phyloP scores from a whole-genome alignment of 306 rosid genomes.

The Quercus engelmannii region DNA sequence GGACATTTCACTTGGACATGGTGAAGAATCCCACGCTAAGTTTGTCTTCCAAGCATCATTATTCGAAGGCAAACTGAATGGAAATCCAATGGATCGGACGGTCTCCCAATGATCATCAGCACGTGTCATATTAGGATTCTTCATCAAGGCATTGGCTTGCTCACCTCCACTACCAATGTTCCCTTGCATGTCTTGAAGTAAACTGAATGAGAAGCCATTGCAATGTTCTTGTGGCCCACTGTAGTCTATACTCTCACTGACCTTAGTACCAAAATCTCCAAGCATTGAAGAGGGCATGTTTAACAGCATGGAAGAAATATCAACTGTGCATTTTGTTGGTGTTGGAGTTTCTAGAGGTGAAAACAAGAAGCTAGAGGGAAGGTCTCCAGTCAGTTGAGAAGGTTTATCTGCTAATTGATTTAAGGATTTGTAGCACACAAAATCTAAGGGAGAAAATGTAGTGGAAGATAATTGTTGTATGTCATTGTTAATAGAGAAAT shows the following conservation, averaged over 20 bases:
- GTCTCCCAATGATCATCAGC: conserved; percentile 42
- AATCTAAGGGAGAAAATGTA: conserved; percentile 33
- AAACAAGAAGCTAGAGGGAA: conserved; percentile 29
- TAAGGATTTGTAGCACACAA: conserved; percentile 43
- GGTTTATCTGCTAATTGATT: conserved; percentile 36
- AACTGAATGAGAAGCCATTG: conserved; percentile 29
- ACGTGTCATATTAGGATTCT: conserved; percentile 29
- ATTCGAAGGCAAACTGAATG: conserved; percentile 37
- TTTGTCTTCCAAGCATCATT: conserved; percentile 68
- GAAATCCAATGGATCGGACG: conserved; percentile 41
- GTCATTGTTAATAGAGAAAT: conserved; percentile 37
- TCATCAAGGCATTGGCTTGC: conserved; percentile 25
- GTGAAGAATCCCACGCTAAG: conserved; percentile 67
- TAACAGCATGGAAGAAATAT: conserved; percentile 60
- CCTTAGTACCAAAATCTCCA: conserved; percentile 33
- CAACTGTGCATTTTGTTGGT: conserved; percentile 31
- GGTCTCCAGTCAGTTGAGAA: conserved; percentile 37
- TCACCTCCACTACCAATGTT: conserved; percentile 15
- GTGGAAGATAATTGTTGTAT: conserved; percentile 24
- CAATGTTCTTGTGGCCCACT: conserved; percentile 36
- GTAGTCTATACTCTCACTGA: conserved; percentile 27
- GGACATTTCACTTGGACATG: conserved; percentile 65
- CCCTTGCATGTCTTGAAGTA: conserved; percentile 31
- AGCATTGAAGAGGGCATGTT: conserved; percentile 74
- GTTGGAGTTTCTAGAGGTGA: conserved; percentile 39